Base-by-base conservation (phyloP, 1,284 basidiomycete genomes). In the Cryptococcus floricola region DNA sequence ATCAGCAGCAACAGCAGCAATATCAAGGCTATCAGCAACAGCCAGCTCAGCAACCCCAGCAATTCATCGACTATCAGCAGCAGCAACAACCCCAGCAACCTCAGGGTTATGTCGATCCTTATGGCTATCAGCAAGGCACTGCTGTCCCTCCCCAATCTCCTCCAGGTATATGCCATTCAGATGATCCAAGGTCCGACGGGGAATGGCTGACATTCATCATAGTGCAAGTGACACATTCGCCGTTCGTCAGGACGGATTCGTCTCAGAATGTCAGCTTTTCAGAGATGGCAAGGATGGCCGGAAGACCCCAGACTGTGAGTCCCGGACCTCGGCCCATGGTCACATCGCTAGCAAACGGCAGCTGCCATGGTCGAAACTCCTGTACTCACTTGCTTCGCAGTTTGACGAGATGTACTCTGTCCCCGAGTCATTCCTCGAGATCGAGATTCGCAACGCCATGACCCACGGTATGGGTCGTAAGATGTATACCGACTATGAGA, bases 401-500 rank as follows among this genome's bases (percentile, higher is more conserved):
- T 91, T 94, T 67, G 94, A 97, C 78, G 94, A 98, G 80, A 97
- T 97, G 91, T 98, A 97, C 73, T 91, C 88, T 64, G 87, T 93
- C 9, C 91, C 91, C 37, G 96, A 99, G 78, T 96, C 92, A 74
- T 98, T 97, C 76, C 80, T 98, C 54, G 96, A 98, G 80, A 97
- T 99, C 65, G 96, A 99, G 78, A 92, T 98, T 8, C 81, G 90
- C 65, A 97, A 96, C 73, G 92, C 95, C 2, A 89, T 95, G 76
- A 99, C 96, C 0, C 94, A 98, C 70, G 94, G 93, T 91, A 67
- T 92, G 70, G 92, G 93, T 38, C 81, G 95, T 66, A 97, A 97
- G 82, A 96, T 95, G 92, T 98, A 91, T 77, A 99, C 95, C 48
- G 94, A 98, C 81, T 98, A 98, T 73, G 95, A 99, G 80, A 88